A percentile compares a stretch with the other conserved stretches of the same genome.
phyloP scores from a whole-genome alignment of 2,329 filamentous ascomycete genomes.

The Falciphora oryzae region DNA sequence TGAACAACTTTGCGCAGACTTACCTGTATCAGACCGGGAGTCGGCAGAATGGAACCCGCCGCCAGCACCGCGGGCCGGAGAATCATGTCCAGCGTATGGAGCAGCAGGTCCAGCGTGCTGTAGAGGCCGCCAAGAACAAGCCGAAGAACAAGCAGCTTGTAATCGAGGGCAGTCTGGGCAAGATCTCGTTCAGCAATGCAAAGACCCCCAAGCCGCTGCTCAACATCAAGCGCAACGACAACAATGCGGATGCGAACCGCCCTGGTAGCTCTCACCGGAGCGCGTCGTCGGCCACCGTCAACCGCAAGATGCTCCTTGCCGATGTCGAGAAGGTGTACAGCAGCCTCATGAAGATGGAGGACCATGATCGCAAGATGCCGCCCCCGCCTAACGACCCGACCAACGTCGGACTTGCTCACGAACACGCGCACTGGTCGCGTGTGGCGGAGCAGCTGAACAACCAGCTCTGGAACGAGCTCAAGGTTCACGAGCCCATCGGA shows the following conservation, averaged over 20 bases:
- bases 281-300: slow-evolving; percentile 35
- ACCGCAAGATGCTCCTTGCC: slow-evolving; percentile 75
- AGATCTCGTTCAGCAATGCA: slow-evolving; percentile 98
- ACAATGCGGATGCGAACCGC: slow-evolving; percentile 44
- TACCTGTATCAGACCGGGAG: slow-evolving; percentile 94
- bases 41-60: slow-evolving; percentile 66
- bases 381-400: slow-evolving; percentile 52
- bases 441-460: slow-evolving; percentile 66
- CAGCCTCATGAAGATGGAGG: slow-evolving; percentile 88
- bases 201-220: slow-evolving; percentile 94
- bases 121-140: slow-evolving; percentile 94
- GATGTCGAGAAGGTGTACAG: slow-evolving; percentile 88
- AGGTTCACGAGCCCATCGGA: slow-evolving; percentile 88
- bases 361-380: slow-evolving; percentile 80
- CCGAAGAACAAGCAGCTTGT: slow-evolving; percentile 97
- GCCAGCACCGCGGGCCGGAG: slow-evolving; percentile 72
- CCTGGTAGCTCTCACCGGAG: slow-evolving; percentile 42
- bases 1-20: slow-evolving; percentile 95
- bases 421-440: slow-evolving; percentile 74
- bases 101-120: slow-evolving; percentile 94
- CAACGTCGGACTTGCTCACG: slow-evolving; percentile 63
- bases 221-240: slow-evolving; percentile 87
- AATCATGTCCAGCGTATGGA: slow-evolving; percentile 99
- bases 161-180: slow-evolving; percentile 91
- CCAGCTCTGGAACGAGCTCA: slow-evolving; percentile 78